Conservation (phyloP, 2,329 filamentous ascomycete species). For the Tolypocladium amazonense region DNA sequence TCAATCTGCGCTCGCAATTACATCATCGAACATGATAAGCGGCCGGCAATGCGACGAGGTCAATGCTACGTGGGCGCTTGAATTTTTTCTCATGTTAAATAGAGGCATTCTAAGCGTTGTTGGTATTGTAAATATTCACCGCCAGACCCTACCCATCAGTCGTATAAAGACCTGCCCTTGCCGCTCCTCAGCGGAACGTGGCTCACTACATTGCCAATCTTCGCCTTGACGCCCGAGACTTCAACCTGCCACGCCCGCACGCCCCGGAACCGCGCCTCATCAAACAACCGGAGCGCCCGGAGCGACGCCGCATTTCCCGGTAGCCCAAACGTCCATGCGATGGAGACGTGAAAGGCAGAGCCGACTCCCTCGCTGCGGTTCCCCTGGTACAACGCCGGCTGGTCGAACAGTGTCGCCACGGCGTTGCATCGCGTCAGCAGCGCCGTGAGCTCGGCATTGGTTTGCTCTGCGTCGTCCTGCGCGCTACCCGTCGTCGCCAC, state of each 20-base stretch:
- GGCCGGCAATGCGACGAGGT: neutral
- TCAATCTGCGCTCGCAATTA: neutral
- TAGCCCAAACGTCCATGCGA: conserved; percentile 67
- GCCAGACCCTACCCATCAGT: neutral
- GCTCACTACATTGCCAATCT: conserved; percentile 62
- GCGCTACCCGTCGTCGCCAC: conserved; percentile 13
- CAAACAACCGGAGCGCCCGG: conserved; percentile 14
- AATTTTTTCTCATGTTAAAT: neutral
- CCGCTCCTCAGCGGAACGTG: conserved; percentile 27
- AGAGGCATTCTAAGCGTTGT: neutral
- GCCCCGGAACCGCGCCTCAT: conserved; percentile 11
- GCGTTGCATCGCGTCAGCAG: conserved; percentile 60
- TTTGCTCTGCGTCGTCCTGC: conserved; percentile 13
- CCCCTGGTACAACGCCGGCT: conserved; percentile 59
- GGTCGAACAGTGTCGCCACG: conserved; percentile 46
- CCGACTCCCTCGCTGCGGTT: conserved; percentile 12
- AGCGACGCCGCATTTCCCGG: conserved; percentile 31
- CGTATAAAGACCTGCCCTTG: neutral
- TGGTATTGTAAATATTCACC: neutral
- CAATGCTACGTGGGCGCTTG: neutral
- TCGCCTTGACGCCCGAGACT: conserved; percentile 57
- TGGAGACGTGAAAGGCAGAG: conserved; percentile 70
- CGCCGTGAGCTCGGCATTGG: conserved; percentile 43
- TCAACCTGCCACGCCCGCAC: conserved; percentile 34
- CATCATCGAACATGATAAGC: neutral